phyloP scores from a whole-genome alignment of 1,139 yeast species.

The Sugiyamaella castrensis region DNA sequence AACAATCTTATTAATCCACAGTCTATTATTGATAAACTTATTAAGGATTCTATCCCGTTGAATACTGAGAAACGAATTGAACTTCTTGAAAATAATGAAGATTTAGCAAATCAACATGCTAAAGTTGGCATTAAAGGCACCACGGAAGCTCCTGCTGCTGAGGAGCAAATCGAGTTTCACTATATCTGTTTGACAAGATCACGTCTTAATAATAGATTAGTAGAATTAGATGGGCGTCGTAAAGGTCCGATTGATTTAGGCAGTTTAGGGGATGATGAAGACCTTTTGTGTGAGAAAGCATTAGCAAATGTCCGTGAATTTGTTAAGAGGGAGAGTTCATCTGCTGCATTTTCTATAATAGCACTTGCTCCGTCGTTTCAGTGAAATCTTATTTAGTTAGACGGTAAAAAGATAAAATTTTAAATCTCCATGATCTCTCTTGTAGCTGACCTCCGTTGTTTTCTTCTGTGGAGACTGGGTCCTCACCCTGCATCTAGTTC shows the following conservation, averaged over 20 bases:
- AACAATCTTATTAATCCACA: slow-evolving; percentile 35
- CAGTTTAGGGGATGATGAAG: slow-evolving; percentile 41
- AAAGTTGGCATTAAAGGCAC: slow-evolving; percentile 67
- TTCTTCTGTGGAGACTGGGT: background rate
- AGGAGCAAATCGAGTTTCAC: slow-evolving; percentile 64
- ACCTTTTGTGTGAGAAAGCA: slow-evolving; percentile 54
- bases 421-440: background rate
- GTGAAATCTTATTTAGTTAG: background rate
- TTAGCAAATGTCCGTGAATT: slow-evolving; percentile 60
- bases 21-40: slow-evolving; percentile 36
- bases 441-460: background rate
- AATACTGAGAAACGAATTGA: slow-evolving; percentile 43
- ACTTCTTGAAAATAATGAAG: slow-evolving; percentile 45
- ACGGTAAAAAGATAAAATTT: background rate
- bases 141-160: slow-evolving; percentile 75
- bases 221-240: slow-evolving; percentile 88
- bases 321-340: slow-evolving; percentile 45
- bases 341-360: slow-evolving; percentile 37
- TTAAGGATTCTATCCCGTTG: slow-evolving; percentile 29
- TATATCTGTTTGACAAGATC: slow-evolving; percentile 72
- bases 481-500: too few relatives aligned
- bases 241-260: slow-evolving; percentile 73
- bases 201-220: slow-evolving; percentile 47
- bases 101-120: slow-evolving; percentile 56
- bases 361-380: slow-evolving; percentile 29